Conservation (phyloP, 1,139 yeast species). For the Scheffersomyces stambukii region DNA sequence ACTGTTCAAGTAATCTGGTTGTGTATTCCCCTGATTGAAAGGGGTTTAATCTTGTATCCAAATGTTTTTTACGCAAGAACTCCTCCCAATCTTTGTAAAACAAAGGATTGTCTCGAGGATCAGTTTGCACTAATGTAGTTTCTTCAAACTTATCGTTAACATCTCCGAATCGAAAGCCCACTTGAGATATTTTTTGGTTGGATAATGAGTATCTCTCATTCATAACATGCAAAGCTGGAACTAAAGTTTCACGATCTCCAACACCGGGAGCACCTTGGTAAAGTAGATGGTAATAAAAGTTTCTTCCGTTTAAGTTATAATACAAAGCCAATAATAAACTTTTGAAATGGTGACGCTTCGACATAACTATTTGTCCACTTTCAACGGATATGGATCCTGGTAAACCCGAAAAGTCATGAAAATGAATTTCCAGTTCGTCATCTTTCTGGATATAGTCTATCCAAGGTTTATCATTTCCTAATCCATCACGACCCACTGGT, state of each 20-base stretch:
- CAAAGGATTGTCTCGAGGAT: slow-evolving; percentile 21
- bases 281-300: slow-evolving; percentile 26
- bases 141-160: slow-evolving; percentile 20
- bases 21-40: slow-evolving; percentile 27
- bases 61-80: slow-evolving; percentile 16
- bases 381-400: slow-evolving; percentile 28
- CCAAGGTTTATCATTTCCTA: slow-evolving; percentile 23
- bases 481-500: slow-evolving; percentile 24
- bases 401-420: slow-evolving; percentile 31
- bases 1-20: slow-evolving; percentile 17
- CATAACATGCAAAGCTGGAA: slow-evolving; percentile 35
- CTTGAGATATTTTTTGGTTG: slow-evolving; percentile 19
- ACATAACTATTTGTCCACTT: slow-evolving; percentile 34
- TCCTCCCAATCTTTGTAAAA: slow-evolving; percentile 25
- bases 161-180: slow-evolving; percentile 18
- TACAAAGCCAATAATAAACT: slow-evolving; percentile 28
- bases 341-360: slow-evolving; percentile 27
- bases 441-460: slow-evolving; percentile 18
- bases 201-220: slow-evolving; percentile 31
- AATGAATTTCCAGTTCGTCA: slow-evolving; percentile 17
- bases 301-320: slow-evolving; percentile 27
- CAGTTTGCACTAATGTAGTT: slow-evolving; percentile 31
- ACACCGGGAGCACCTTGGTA: slow-evolving; percentile 37
- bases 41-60: slow-evolving; percentile 30
- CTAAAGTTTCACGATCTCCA: slow-evolving; percentile 38